phyloP scores from a whole-genome alignment of 495 filamentous ascomycete species.

The Penicillium tannophilum region DNA sequence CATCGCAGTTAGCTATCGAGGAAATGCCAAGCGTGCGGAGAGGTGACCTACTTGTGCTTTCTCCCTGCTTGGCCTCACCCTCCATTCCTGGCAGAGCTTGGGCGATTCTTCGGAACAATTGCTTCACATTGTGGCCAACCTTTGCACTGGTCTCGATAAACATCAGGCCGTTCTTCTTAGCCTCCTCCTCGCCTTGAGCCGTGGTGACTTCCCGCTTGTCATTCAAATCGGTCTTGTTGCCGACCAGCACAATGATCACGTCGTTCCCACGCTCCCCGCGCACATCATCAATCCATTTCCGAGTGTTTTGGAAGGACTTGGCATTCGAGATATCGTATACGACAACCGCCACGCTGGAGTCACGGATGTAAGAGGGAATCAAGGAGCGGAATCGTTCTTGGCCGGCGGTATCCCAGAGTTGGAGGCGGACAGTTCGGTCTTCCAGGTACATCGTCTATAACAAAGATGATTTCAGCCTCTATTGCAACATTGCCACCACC shows the following conservation, averaged over 20 bases:
- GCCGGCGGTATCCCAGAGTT: slow-evolving; percentile 97
- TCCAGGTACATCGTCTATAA: slow-evolving; percentile 97
- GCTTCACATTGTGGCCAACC: slow-evolving; percentile 97
- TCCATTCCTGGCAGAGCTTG: slow-evolving; percentile 99
- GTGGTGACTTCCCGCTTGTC: slow-evolving; percentile 97
- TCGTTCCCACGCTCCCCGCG: slow-evolving; percentile 95
- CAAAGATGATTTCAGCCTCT: neutral
- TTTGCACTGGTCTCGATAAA: slow-evolving; percentile 99
- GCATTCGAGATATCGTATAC: slow-evolving; percentile 98
- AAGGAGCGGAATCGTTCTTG: slow-evolving; percentile 96
- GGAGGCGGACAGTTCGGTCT: slow-evolving; percentile 94
- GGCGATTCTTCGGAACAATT: slow-evolving; percentile 92
- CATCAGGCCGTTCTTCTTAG: slow-evolving; percentile 95
- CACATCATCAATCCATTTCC: slow-evolving; percentile 99
- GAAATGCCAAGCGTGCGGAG: neutral
- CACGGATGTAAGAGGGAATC: slow-evolving; percentile 97
- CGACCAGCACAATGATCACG: slow-evolving; percentile 97
- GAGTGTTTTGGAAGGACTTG: slow-evolving; percentile 95
- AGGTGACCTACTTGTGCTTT: slow-evolving; percentile 61
- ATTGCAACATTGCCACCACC: neutral
- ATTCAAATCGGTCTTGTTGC: slow-evolving; percentile 98
- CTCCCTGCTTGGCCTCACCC: slow-evolving; percentile 65
- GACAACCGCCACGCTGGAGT: slow-evolving; percentile 94
- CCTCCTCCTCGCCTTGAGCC: slow-evolving; percentile 93
- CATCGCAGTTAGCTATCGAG: slow-evolving; percentile 19